Evolutionary conservation across 768 basidiomycete species (phyloP).

Genomic region (Trametopsis cervina): DNA sequence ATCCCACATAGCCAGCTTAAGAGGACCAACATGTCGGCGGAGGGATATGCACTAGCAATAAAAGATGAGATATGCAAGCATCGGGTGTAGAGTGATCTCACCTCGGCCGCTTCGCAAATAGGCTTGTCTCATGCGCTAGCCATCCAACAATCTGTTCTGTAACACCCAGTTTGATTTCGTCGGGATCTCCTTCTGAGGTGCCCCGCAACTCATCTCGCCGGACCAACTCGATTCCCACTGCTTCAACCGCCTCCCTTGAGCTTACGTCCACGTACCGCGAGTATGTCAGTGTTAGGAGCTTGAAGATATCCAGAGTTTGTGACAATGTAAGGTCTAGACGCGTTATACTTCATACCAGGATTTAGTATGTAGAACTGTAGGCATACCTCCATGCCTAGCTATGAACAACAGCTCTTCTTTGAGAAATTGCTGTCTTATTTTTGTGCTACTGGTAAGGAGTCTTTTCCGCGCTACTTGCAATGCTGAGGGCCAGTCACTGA

Average conservation of each 20-base stretch:
- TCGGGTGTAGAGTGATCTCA: slow-evolving; percentile 26
- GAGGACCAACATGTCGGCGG: slow-evolving; percentile 60
- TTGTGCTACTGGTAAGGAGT: slow-evolving; percentile 48
- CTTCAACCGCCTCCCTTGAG: slow-evolving; percentile 68
- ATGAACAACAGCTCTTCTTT: slow-evolving; percentile 54
- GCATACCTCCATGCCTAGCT: slow-evolving; percentile 50
- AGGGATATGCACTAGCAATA: slow-evolving; percentile 30
- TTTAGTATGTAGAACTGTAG: slow-evolving; percentile 1
- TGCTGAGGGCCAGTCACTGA: slow-evolving; percentile 49
- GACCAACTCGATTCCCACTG: slow-evolving; percentile 57
- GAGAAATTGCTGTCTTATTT: slow-evolving; percentile 49
- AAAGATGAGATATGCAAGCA: neutral
- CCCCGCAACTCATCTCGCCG: slow-evolving; percentile 52
- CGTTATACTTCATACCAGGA: slow-evolving; percentile 2
- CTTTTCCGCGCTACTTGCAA: slow-evolving; percentile 44
- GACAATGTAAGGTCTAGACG: slow-evolving; percentile 48
- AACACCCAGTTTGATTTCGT: slow-evolving; percentile 48
- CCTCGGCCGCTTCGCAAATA: slow-evolving; percentile 52
- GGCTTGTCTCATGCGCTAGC: slow-evolving; percentile 61
- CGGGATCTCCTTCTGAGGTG: slow-evolving; percentile 29
- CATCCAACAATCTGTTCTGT: slow-evolving; percentile 71
- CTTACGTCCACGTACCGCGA: slow-evolving; percentile 68
- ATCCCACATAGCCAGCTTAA: slow-evolving; percentile 65
- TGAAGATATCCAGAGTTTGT: slow-evolving; percentile 65
- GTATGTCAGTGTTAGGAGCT: slow-evolving; percentile 67